A percentile compares a stretch with the other conserved stretches of the same genome.
Evolutionary conservation across 2,329 filamentous ascomycete species (phyloP).

Genomic region (Trichoderma gracile): DNA sequence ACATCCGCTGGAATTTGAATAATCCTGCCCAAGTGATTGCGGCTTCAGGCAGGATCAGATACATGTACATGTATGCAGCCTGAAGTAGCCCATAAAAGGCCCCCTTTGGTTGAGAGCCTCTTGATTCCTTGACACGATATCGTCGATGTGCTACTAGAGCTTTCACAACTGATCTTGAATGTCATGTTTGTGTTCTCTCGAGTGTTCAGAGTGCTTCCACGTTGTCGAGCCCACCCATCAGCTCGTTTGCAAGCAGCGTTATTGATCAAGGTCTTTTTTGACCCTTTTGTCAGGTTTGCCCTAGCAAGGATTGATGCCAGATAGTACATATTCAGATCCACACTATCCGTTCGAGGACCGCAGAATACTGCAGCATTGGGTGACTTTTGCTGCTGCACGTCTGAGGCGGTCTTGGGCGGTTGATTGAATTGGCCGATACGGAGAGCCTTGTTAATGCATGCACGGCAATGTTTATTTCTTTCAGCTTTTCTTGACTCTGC

Average conservation of each 20-base stretch:
- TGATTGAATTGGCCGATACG: constrained; percentile 1
- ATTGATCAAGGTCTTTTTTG: background rate
- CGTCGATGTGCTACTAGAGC: background rate
- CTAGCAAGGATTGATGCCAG: constrained; percentile 9
- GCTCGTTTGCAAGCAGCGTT: background rate
- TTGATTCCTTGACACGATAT: background rate
- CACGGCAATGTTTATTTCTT: constrained; percentile 14
- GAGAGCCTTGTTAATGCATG: constrained; percentile 12
- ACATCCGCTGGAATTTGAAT: too few relatives aligned
- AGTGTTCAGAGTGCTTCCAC: background rate
- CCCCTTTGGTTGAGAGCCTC: too few relatives aligned
- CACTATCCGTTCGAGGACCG: background rate
- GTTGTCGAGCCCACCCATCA: constrained; percentile 1
- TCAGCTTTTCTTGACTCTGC: background rate
- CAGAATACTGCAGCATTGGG: background rate
- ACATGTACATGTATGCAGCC: too few relatives aligned
- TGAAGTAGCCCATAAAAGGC: too few relatives aligned
- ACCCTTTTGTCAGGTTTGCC: background rate
- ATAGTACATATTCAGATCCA: background rate
- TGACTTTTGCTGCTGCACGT: background rate
- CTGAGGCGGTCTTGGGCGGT: background rate
- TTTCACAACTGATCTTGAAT: too few relatives aligned
- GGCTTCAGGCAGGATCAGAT: too few relatives aligned
- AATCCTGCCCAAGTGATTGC: too few relatives aligned
- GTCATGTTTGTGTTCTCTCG: background rate